phyloP scores from a whole-genome alignment of 2,329 filamentous ascomycete genomes.

The Chaetomium sp. region DNA sequence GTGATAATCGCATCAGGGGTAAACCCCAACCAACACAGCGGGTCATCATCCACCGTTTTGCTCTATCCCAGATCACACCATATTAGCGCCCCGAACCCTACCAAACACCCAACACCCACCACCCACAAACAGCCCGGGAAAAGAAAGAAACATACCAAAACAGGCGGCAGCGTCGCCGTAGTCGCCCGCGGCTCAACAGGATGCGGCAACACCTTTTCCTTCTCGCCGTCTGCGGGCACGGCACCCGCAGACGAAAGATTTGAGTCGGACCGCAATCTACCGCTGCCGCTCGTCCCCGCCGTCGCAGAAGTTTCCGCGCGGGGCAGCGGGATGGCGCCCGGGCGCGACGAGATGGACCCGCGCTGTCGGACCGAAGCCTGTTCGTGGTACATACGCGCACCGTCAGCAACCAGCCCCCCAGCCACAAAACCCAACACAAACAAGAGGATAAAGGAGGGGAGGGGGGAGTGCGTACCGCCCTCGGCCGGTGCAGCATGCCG shows the following conservation, averaged over 20 bases:
- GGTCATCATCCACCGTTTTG: slow-evolving; percentile 83
- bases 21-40: slow-evolving; percentile 88
- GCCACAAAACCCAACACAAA: background rate
- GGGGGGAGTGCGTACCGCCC: slow-evolving; percentile 57
- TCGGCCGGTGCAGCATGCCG: slow-evolving; percentile 91
- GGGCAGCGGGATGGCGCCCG: slow-evolving; percentile 46
- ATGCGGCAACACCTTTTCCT: slow-evolving; percentile 61
- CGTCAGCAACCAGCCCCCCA: background rate
- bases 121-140: background rate
- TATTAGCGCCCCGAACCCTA: background rate
- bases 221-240: slow-evolving; percentile 4
- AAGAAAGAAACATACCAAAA: slow-evolving; percentile 66
- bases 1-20: slow-evolving; percentile 92
- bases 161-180: slow-evolving; percentile 85
- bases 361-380: slow-evolving; percentile 60
- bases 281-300: slow-evolving; percentile 45
- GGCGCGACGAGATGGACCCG: slow-evolving; percentile 56
- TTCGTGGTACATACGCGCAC: background rate
- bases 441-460: background rate
- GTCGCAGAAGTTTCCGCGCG: slow-evolving; percentile 57
- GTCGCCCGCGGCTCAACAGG: slow-evolving; percentile 80
- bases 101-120: background rate
- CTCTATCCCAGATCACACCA: slow-evolving; percentile 52
- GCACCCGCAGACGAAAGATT: slow-evolving; percentile 56
- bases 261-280: slow-evolving; percentile 70